Conservation (phyloP, 176 grass and related monocot genomes). For the Guadua angustifolia region DNA sequence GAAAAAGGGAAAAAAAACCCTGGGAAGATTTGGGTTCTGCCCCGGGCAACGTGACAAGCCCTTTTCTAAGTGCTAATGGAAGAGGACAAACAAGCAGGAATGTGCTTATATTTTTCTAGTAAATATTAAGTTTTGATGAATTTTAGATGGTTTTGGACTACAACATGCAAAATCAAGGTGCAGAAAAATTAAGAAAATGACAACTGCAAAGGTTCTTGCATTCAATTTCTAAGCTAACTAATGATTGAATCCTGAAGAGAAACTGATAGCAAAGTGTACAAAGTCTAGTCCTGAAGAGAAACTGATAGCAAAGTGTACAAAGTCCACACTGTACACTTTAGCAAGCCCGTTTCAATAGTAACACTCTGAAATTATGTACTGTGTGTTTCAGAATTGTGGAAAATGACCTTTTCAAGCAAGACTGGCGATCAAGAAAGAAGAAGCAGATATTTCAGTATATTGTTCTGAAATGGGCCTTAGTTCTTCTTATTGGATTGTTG, state of each 20-base stretch:
- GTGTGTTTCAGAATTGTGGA: constrained; percentile 69
- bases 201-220: neutral
- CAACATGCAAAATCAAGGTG: neutral
- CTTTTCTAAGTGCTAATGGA: neutral
- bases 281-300: neutral
- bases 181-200: constrained; percentile 12
- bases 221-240: neutral
- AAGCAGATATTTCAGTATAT: constrained; percentile 92
- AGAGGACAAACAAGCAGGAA: neutral
- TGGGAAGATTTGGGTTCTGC: neutral
- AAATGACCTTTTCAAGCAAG: constrained; percentile 96
- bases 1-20: constrained; percentile 4
- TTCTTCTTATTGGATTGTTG: constrained; percentile 78
- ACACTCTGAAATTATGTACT: neutral
- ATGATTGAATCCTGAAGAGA: neutral
- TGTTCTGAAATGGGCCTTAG: constrained; percentile 84
- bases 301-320: neutral
- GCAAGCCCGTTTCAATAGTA: neutral
- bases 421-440: constrained; percentile 90
- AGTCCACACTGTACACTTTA: neutral
- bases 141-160: neutral
- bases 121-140: neutral
- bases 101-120: neutral
- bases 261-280: neutral
- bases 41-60: neutral